These are phyloP conservation scores for Nannochloropsis salina DNA, from an alignment of 108 stramenopile species.

Conservation along the genomic window DNA sequence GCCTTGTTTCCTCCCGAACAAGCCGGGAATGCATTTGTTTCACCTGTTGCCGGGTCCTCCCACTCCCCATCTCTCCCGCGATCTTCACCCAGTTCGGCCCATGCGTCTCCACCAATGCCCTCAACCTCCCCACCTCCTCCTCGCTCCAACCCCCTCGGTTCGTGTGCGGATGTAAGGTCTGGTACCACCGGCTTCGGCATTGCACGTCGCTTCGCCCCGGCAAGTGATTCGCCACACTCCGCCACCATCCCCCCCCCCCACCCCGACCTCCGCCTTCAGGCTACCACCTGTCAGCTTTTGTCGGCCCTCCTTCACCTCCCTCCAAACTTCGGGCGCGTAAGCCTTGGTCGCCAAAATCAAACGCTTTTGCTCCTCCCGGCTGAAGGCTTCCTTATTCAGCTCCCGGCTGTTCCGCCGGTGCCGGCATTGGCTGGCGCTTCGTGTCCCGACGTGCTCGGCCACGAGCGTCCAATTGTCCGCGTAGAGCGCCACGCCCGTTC, in stretches of 20 bases:
- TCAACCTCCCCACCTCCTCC: slow-evolving; percentile 7
- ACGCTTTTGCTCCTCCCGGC: not conserved
- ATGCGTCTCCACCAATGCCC: not conserved
- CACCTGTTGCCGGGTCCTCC: not conserved
- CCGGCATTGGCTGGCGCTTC: not conserved
- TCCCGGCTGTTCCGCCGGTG: not conserved
- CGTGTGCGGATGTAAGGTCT: not conserved
- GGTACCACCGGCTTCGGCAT: not conserved
- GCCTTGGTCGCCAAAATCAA: slow-evolving; percentile 15
- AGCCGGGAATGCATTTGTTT: not conserved
- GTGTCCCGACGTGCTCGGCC: not conserved
- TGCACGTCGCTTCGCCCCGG: not conserved
- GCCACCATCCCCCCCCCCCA: not conserved
- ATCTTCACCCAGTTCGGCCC: slow-evolving; percentile 17
- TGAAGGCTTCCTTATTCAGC: not conserved
- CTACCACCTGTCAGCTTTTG: slow-evolving; percentile 3
- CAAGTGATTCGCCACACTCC: not conserved
- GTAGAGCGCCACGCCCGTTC: not conserved
- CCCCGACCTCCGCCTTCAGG: not conserved
- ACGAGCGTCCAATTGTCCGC: not conserved
- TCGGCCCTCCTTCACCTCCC: not conserved
- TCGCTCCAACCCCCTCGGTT: not conserved
- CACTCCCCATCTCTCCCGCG: not conserved
- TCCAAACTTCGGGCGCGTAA: not conserved
- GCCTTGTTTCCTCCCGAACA: not conserved